Evolutionary conservation across 306 rosid genomes (phyloP), one percentile per base, ranked within the genome.

Genomic region (Urtica urens): DNA sequence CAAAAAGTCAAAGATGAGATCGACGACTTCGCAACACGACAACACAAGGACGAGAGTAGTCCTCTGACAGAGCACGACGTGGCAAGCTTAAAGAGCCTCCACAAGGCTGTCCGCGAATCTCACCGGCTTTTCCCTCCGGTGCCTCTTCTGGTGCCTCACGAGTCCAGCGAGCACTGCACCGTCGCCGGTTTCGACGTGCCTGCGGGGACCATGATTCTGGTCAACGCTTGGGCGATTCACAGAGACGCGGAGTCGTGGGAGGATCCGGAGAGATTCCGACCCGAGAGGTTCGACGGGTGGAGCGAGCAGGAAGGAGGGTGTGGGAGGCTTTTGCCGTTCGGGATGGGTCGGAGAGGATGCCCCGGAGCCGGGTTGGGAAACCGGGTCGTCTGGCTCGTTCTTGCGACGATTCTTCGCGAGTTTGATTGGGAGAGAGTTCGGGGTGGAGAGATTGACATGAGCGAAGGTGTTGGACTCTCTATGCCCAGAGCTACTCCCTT

Each of bases 331-430:
- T 22, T 78, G 35, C 78, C 86, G 28, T 78, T 74, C 19, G 86
- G 81, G 3, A 28, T 28, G 10, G 81, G 81, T 38, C 49, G 86
- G 19, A 11, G 78, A 23, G 68, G 64, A 11, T 67, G 86, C 56
- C 86, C 86, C 0, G 76, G 81, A 11, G 38, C 33, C 34, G 66
- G 10, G 23, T 25, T 74, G 19, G 78, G 68, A 7, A 68, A 55
- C 10, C 46, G 68, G 19, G 16, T 59, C 2, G 20, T 73, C 26
- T 48, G 47, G 4, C 23, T 64, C 49, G 42, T 62, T 0, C 13
- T 73, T 23, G 79, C 61, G 6, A 14, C 58, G 3, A 23, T 73
- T 10, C 48, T 73, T 27, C 75, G 64, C 52, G 52, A 57, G 14
- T 73, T 68, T 60, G 79, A 73, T 38, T 73, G 65, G 72, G 56